Conservation (phyloP, 2,329 filamentous ascomycete species). For the Spiromastix sp. region DNA sequence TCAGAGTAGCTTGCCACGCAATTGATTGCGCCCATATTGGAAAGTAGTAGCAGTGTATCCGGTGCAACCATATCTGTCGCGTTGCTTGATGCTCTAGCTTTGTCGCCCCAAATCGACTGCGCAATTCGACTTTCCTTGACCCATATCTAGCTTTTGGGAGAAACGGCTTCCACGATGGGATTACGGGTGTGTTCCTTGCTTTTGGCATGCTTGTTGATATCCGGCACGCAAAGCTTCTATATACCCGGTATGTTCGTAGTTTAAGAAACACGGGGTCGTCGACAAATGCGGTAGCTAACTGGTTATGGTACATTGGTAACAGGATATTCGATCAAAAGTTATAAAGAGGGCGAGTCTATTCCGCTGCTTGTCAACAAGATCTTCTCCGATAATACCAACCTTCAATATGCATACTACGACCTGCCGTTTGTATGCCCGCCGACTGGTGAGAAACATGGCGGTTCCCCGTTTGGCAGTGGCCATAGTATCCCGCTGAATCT, state of each 20-base stretch:
- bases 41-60: too few species aligned
- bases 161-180: constrained; percentile 14
- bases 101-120: too few species aligned
- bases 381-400: constrained; percentile 77
- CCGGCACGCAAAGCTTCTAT: constrained; percentile 60
- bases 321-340: constrained; percentile 79
- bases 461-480: constrained; percentile 61
- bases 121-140: too few species aligned
- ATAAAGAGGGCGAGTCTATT: constrained; percentile 63
- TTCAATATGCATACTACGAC: constrained; percentile 88
- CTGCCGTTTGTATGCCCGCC: constrained; percentile 80
- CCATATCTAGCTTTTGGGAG: too few species aligned
- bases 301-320: constrained; percentile 9
- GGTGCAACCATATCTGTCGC: too few species aligned
- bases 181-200: constrained; percentile 25
- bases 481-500: constrained; percentile 73
- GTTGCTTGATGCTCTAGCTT: too few species aligned
- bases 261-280: constrained; percentile 5
- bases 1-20: too few species aligned
- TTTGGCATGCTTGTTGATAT: constrained; percentile 39
- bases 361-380: constrained; percentile 87
- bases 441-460: constrained; percentile 54
- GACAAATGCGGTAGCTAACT: too few species aligned
- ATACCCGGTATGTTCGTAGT: constrained; percentile 58
- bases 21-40: too few species aligned